Conservation (phyloP, 345 rosid genomes). For the Luvunga scandens region DNA sequence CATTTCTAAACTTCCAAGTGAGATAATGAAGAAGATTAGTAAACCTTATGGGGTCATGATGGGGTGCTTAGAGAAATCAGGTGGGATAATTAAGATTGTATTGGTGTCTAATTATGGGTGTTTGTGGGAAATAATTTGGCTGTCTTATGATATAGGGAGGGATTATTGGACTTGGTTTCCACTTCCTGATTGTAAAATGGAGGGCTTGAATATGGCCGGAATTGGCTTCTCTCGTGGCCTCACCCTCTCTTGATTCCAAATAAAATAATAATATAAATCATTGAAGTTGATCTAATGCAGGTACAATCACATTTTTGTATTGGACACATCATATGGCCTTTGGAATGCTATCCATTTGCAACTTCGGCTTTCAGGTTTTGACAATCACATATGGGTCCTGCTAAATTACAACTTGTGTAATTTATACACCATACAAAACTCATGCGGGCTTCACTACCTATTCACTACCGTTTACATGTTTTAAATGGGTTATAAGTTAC, state of each 20-base stretch:
- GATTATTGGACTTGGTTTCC: slow-evolving; percentile 46
- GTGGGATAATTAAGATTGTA: slow-evolving; percentile 44
- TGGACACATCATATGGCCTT: background rate
- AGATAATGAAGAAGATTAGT: slow-evolving; percentile 32
- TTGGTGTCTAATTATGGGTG: slow-evolving; percentile 55
- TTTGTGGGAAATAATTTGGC: slow-evolving; percentile 62
- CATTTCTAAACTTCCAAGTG: slow-evolving; percentile 41
- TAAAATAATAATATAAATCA: background rate
- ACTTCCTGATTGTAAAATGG: slow-evolving; percentile 54
- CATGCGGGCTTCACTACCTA: too few relatives aligned
- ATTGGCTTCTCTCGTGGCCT: slow-evolving; percentile 66
- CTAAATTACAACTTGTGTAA: too few relatives aligned
- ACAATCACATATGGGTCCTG: background rate
- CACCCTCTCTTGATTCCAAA: slow-evolving; percentile 29
- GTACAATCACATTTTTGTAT: background rate
- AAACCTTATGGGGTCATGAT: slow-evolving; percentile 53
- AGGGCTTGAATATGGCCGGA: slow-evolving; percentile 74
- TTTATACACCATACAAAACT: too few relatives aligned
- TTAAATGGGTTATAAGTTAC: too few relatives aligned
- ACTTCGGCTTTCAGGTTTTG: background rate
- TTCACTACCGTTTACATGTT: too few relatives aligned
- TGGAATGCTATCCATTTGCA: background rate
- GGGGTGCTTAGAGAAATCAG: slow-evolving; percentile 64
- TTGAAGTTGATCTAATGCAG: background rate
- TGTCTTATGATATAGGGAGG: slow-evolving; percentile 36